Evolutionary conservation across 345 rosid genomes (phyloP), one percentile per base, ranked within the genome.

Genomic region (Camelina neglecta): DNA sequence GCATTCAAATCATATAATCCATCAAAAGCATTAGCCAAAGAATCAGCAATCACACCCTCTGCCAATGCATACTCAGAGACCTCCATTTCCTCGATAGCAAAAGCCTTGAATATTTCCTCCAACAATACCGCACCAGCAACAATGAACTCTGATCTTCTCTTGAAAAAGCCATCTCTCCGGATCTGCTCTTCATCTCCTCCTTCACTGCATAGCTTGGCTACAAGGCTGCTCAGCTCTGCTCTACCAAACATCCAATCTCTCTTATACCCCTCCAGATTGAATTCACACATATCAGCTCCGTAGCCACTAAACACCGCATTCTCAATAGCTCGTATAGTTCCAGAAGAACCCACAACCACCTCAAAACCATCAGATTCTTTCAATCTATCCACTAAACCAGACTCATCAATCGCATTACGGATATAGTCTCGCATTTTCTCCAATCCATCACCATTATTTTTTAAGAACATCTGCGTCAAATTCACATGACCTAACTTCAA

Each of bases 21-120:
- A 54, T 53, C 72, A 62, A 71, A 87, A 67, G 76, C 82, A 48
- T 81, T 77, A 20, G 75, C 75, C 69, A 87, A 39, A 41, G 83
- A 79, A 56, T 90, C 91, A 75, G 91, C 86, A 79, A 88, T 79
- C 57, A 89, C 84, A 76, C 89, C 93, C 64, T 83, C 96, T 26
- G 88, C 85, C 56, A 90, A 85, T 16, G 87, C 86, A 76, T 85
- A 90, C 39, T 77, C 87, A 11, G 90, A 90, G 68, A 88, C 89
- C 83, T 83, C 86, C 91, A 90, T 84, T 49, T 90, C 88, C 62
- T 84, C 75, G 23, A 90, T 82, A 55, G 85, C 86, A 7, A 90
- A 66, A 80, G 69, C 67, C 70, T 82, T 87, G 39, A 90, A 90
- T 77, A 87, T 84, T 77, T 85, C 93, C 74, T 84, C 88, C 82